Percentiles rank a stretch among this genome's conserved stretches.
phyloP scores from a whole-genome alignment of 2,329 filamentous ascomycete genomes.

The Fusarium piperis region DNA sequence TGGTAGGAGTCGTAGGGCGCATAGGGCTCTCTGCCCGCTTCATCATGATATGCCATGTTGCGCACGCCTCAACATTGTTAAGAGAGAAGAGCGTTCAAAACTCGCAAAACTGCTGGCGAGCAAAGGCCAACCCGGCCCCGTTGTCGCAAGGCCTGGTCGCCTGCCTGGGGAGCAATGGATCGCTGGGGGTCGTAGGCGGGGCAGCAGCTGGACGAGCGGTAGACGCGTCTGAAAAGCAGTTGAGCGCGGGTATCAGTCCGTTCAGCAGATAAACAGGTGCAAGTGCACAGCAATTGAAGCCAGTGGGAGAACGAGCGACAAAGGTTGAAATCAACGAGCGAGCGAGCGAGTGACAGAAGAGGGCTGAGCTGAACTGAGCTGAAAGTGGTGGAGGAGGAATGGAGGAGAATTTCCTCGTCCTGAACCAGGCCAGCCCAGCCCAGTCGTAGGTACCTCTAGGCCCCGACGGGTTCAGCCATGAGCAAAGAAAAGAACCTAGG shows the following conservation, averaged over 20 bases:
- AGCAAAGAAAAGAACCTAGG: not conserved
- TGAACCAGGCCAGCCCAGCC: not conserved
- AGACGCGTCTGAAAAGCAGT: not conserved
- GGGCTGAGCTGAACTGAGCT: not conserved
- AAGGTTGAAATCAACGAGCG: not conserved
- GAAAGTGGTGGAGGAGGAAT: slow-evolving; percentile 14
- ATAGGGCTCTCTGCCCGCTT: slow-evolving; percentile 44
- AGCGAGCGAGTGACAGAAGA: slow-evolving; percentile 6
- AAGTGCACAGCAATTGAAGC: not conserved
- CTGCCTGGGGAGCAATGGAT: not conserved
- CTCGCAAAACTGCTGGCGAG: not conserved
- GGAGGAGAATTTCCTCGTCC: slow-evolving; percentile 8
- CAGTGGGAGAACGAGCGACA: slow-evolving; percentile 11
- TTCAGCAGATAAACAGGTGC: slow-evolving; percentile 1
- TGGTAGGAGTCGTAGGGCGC: slow-evolving; percentile 31
- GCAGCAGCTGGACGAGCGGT: slow-evolving; percentile 5
- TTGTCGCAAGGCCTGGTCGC: not conserved
- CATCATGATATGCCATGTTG: slow-evolving; percentile 46
- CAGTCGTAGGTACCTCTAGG: slow-evolving; percentile 12
- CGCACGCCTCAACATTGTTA: slow-evolving; percentile 34
- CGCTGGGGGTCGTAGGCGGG: slow-evolving; percentile 16
- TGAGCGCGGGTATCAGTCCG: not conserved
- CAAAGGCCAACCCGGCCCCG: not conserved
- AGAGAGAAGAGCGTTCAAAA: not conserved
- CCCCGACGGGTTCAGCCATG: slow-evolving; percentile 25